Base-by-base conservation (phyloP, 2,329 filamentous ascomycete species). In the Cercospora nicotianae region DNA sequence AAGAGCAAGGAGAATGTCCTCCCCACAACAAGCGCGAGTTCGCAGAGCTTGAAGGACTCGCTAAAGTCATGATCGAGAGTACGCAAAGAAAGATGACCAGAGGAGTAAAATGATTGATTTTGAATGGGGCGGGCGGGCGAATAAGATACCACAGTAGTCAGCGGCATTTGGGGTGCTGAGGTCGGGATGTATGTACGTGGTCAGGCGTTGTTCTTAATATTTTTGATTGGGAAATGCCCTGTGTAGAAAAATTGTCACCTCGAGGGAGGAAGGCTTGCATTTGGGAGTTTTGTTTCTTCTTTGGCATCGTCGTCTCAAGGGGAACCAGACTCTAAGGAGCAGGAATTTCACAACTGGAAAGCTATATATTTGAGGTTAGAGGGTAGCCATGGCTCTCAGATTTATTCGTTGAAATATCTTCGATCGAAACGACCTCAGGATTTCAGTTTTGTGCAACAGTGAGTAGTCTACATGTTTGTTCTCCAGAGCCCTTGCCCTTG, bases 11-110 rank as follows among this genome's bases (percentile, higher is more conserved):
- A 86, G 23, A 86, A 90, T 75, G 83, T 87, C 55, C 87, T 96
- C 82, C 74, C 77, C 20, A 74, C 75, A 10, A 77, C 75, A 13
- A 97, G 94, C 80, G 93, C 94, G 26, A 97, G 94, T 83, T 90
- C 91, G 72, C 90, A 94, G 82, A 97, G 94, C 83, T 93, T 90
- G 86, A 88, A 92, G 76, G 94, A 98, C 80, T 90, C 91, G 16
- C 84, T 93, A 69, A 94, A 94, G 80, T 89, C 87, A 75, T 90
- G 71, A 77, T 63, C 20, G 36, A 62, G 28, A 61, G 28, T 23
- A 28, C 1, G 28, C 31, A 31, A 6, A 33, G 13, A 33, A 18
- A 58, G 5, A 36, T 33, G 26, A 58, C 12, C 55, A 58, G 55
- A 58, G 55, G 55, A 58, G 28, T 18, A 58, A 58, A 20, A 33